Evolutionary conservation across 495 filamentous ascomycete genomes (phyloP).

Genomic region (Aspergillus conjunctus): DNA sequence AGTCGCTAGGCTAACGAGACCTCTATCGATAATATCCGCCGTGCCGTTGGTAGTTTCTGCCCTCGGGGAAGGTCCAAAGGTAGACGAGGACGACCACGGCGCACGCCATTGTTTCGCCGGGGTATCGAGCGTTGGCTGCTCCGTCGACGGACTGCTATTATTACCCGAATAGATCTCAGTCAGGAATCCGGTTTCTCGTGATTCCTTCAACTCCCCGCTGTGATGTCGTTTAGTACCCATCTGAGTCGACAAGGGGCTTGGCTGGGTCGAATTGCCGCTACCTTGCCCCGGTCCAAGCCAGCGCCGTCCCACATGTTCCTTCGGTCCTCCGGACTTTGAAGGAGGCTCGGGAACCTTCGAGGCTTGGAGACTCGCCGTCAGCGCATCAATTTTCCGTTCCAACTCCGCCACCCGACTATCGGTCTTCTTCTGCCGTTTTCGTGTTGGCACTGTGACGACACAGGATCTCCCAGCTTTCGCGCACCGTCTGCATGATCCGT

Average conservation of each 20-base stretch:
- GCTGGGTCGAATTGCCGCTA: constrained; percentile 1
- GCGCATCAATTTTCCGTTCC: constrained; percentile 89
- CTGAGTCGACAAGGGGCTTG: constrained; percentile 13
- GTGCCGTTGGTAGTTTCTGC: constrained; percentile 29
- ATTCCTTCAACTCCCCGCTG: constrained; percentile 30
- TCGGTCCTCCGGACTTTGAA: constrained; percentile 8
- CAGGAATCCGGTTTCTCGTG: constrained; percentile 16
- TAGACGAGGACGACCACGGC: constrained; percentile 6
- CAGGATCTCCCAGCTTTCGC: constrained; percentile 79
- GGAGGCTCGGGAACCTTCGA: constrained; percentile 27
- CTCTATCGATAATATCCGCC: constrained; percentile 71
- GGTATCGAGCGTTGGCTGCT: constrained; percentile 22
- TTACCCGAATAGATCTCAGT: constrained; percentile 25
- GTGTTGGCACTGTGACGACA: constrained; percentile 76
- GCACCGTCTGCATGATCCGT: constrained; percentile 80
- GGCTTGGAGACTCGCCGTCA: constrained; percentile 76
- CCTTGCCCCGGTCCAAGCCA: constrained; percentile 26
- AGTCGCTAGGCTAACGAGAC: constrained; percentile 61
- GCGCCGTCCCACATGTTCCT: constrained; percentile 18
- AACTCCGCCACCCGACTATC: constrained; percentile 90
- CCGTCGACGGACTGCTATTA: constrained; percentile 30
- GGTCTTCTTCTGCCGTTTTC: constrained; percentile 91
- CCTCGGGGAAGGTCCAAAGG: constrained; percentile 7
- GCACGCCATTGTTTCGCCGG: constrained; percentile 17
- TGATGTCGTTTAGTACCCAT: constrained; percentile 29